Conservation (phyloP, 805 yeast species). For the Cyberlindnera subsufficiens region DNA sequence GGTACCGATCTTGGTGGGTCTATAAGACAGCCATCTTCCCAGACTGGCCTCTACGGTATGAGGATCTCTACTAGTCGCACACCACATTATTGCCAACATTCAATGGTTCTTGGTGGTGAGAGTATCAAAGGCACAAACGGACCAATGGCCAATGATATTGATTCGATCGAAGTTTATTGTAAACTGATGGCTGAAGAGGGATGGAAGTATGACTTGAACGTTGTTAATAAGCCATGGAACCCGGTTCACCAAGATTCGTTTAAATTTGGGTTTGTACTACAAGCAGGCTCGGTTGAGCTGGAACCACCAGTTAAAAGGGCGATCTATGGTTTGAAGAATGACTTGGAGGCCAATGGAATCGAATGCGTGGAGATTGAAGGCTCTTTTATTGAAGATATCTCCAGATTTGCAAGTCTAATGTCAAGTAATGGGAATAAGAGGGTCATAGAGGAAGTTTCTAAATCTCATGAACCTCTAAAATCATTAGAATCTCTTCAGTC, state of each 20-base stretch:
- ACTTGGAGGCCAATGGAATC: conserved; percentile 37
- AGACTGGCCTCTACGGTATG: conserved; percentile 35
- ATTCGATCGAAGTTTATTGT: conserved; percentile 30
- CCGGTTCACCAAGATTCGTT: conserved; percentile 29
- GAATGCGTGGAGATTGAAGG: conserved; percentile 41
- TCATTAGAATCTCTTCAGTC: conserved; percentile 31
- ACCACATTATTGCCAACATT: conserved; percentile 22
- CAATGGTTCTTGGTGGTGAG: conserved; percentile 20
- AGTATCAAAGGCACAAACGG: conserved; percentile 39
- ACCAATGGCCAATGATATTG: conserved; percentile 35
- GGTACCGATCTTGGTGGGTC: conserved; percentile 55
- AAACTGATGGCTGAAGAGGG: conserved; percentile 30
- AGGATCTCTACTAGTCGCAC: conserved; percentile 39
- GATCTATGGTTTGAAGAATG: conserved; percentile 26
- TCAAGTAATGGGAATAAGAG: conserved; percentile 32
- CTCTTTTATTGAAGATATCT: conserved; percentile 27
- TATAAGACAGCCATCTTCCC: conserved; percentile 42
- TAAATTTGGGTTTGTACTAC: conserved; percentile 33
- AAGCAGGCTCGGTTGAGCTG: conserved; percentile 41
- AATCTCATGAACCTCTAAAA: conserved; percentile 36
- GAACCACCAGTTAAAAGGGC: conserved; percentile 47
- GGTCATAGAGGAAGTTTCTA: conserved; percentile 25
- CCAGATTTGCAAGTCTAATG: conserved; percentile 31
- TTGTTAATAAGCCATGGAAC: conserved; percentile 38
- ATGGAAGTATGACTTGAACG: conserved; percentile 36